These are phyloP conservation scores for Blastobotrys parvus DNA, from an alignment of 805 yeast species.

Conservation along the genomic window DNA sequence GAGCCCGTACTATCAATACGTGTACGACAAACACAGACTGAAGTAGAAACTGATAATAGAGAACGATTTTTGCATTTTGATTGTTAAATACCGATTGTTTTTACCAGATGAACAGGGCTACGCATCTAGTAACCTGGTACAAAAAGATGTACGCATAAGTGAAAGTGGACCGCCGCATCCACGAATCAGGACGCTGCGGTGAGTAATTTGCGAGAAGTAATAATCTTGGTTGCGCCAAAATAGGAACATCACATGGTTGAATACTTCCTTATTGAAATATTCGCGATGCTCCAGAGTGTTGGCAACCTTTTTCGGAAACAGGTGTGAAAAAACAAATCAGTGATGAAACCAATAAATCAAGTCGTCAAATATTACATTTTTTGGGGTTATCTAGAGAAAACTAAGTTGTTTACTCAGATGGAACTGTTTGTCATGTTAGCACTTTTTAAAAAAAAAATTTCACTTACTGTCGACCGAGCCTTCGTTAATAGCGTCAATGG, in stretches of 20 bases:
- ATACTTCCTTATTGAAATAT: too few relatives aligned
- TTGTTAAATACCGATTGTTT: too few relatives aligned
- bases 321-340: background rate
- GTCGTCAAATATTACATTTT: conserved; percentile 6
- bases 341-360: background rate
- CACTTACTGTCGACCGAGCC: conserved; percentile 75
- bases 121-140: too few relatives aligned
- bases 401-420: conserved; percentile 15
- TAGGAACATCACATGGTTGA: conserved; percentile 65
- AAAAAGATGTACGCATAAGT: conserved; percentile 38
- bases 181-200: conserved; percentile 40
- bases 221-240: conserved; percentile 83
- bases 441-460: conserved; percentile 1
- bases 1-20: conserved; percentile 19
- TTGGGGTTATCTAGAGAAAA: conserved; percentile 2
- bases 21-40: conserved; percentile 10
- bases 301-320: conserved; percentile 53
- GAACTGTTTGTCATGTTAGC: conserved; percentile 9
- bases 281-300: conserved; percentile 89
- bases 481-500: conserved; percentile 95
- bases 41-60: too few relatives aligned
- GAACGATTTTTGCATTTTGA: too few relatives aligned
- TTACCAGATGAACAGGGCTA: too few relatives aligned
- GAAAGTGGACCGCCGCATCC: conserved; percentile 67
- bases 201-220: conserved; percentile 59